Conservation (phyloP, 345 rosid species). For the Geranium rotundifolium region DNA sequence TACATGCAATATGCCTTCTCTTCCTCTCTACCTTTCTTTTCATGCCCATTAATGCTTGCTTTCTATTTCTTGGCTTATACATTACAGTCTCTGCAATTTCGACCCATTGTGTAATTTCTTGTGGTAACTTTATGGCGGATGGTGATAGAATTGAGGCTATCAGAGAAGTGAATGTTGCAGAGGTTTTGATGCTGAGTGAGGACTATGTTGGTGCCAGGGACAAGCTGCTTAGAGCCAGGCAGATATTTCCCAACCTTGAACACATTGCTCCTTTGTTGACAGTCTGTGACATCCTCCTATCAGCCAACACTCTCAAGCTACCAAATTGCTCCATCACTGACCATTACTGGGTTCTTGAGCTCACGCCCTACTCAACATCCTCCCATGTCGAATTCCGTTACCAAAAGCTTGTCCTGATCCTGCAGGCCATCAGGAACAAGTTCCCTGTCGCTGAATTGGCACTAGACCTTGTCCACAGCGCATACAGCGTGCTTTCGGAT, state of each 20-base stretch:
- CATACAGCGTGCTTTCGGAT: neutral
- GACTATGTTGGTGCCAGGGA: neutral
- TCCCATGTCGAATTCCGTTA: neutral
- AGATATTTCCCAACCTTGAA: neutral
- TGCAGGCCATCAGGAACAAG: neutral
- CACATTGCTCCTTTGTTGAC: neutral
- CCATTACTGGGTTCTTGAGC: neutral
- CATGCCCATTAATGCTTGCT: too few relatives aligned
- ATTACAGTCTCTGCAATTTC: too few relatives aligned
- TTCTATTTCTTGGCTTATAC: too few relatives aligned
- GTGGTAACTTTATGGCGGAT: neutral
- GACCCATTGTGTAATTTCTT: too few relatives aligned
- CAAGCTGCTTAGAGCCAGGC: neutral
- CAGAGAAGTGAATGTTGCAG: neutral
- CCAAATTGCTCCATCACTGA: neutral
- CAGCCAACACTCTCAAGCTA: neutral
- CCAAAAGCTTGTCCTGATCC: neutral
- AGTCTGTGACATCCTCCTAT: neutral
- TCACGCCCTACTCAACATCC: neutral
- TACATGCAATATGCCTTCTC: too few relatives aligned
- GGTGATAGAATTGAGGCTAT: neutral
- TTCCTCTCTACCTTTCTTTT: too few relatives aligned
- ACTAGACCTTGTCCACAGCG: neutral
- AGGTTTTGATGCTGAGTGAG: neutral
- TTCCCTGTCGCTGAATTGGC: neutral